Conservation (phyloP, 768 basidiomycete genomes). For the Leccinellum luteum region DNA sequence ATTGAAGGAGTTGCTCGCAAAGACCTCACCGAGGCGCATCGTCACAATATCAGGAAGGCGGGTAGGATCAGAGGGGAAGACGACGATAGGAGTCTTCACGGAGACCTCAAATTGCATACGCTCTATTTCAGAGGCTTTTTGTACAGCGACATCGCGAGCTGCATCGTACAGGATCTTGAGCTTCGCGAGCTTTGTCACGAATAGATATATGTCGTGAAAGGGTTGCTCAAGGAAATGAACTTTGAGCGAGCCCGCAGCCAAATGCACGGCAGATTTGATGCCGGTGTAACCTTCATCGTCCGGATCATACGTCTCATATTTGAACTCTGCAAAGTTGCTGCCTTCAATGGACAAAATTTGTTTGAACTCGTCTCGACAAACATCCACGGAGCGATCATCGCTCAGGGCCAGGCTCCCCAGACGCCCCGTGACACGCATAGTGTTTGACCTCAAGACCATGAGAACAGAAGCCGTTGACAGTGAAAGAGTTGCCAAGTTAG, state of each 20-base stretch:
- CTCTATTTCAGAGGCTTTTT: conserved; percentile 89
- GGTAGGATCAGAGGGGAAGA: conserved; percentile 73
- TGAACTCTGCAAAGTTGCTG: conserved; percentile 89
- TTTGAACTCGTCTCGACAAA: conserved; percentile 67
- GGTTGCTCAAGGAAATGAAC: conserved; percentile 87
- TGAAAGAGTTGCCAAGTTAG: conserved; percentile 80
- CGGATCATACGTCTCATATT: conserved; percentile 88
- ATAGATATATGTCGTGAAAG: conserved; percentile 84
- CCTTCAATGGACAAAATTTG: conserved; percentile 92
- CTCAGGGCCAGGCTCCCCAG: conserved; percentile 80
- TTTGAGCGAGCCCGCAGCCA: conserved; percentile 87
- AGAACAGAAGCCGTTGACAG: conserved; percentile 88
- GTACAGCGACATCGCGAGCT: conserved; percentile 89
- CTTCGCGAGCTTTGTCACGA: conserved; percentile 79
- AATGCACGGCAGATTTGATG: conserved; percentile 76
- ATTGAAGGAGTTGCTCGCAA: conserved; percentile 73
- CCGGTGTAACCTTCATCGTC: conserved; percentile 66
- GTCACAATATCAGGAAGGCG: conserved; percentile 66
- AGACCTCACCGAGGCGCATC: conserved; percentile 86
- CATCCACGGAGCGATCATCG: conserved; percentile 60
- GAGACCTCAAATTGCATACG: conserved; percentile 91
- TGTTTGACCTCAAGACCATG: conserved; percentile 66
- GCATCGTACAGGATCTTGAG: conserved; percentile 95
- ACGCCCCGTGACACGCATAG: conserved; percentile 75
- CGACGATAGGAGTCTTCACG: conserved; percentile 87